Percentiles rank a stretch among this genome's conserved stretches.
Conservation (phyloP, 129 eudicot genomes). For the Ambrosia artemisiifolia region DNA sequence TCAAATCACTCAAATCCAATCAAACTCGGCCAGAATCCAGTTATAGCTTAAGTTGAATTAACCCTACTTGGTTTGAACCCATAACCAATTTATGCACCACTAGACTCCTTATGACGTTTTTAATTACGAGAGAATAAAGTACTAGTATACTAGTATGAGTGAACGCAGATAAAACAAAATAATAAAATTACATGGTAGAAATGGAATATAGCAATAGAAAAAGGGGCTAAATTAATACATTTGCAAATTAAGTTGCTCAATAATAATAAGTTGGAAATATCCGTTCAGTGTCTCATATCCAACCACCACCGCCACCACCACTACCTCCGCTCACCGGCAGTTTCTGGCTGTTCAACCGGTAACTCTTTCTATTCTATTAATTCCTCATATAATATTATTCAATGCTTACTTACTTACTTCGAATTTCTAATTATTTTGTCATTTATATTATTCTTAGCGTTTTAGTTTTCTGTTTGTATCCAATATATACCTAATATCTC, state of each 20-base stretch:
- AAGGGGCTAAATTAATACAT: constrained; percentile 1
- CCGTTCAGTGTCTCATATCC: constrained; percentile 10
- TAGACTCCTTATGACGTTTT: too few relatives aligned
- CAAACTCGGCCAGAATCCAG: too few relatives aligned
- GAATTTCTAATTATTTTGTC: not conserved
- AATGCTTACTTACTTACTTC: not conserved
- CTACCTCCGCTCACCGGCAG: constrained; percentile 23
- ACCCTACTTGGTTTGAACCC: too few relatives aligned
- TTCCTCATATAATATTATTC: not conserved
- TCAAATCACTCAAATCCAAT: too few relatives aligned
- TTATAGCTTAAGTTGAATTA: too few relatives aligned
- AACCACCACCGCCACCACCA: constrained; percentile 3
- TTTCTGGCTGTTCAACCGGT: constrained; percentile 6
- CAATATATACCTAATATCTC: not conserved
- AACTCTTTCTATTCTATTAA: not conserved
- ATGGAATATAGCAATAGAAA: not conserved
- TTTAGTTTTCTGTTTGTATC: not conserved
- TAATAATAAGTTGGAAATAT: constrained; percentile 11
- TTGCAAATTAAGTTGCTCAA: not conserved
- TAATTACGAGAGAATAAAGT: too few relatives aligned
- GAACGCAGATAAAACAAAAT: not conserved
- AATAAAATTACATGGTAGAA: not conserved
- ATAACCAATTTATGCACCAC: too few relatives aligned
- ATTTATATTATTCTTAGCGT: constrained; percentile 15
- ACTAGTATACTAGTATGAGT: too few relatives aligned